Conservation (phyloP, 2,329 filamentous ascomycete genomes). For the Fusarium udum region DNA sequence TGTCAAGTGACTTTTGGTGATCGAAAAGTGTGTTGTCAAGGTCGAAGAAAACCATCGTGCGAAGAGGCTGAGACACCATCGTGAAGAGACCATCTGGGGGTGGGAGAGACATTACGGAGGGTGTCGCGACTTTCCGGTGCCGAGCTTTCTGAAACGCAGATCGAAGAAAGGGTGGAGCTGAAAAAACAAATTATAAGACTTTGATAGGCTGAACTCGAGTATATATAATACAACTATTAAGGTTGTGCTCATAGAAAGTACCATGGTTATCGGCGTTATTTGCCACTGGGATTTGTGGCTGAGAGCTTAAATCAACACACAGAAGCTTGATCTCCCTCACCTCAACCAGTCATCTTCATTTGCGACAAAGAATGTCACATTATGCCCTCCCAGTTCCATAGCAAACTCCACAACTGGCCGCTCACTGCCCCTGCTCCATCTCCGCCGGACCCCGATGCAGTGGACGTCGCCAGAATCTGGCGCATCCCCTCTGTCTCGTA, state of each 20-base stretch:
- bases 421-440: background rate
- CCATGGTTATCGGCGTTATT: fast-evolving
- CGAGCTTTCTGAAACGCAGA: fast-evolving
- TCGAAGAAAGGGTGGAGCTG: fast-evolving
- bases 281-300: fast-evolving
- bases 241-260: background rate
- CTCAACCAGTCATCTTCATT: background rate
- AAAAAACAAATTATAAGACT: fast-evolving
- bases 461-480: background rate
- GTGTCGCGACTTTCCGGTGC: background rate
- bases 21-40: constrained; percentile 20
- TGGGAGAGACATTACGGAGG: background rate
- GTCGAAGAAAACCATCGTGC: background rate
- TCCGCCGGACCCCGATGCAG: fast-evolving
- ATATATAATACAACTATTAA: fast-evolving
- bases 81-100: background rate
- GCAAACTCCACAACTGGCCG: background rate
- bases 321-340: fast-evolving
- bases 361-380: background rate
- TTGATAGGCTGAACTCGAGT: fast-evolving
- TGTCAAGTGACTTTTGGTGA: background rate
- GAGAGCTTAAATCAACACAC: background rate
- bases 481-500: background rate
- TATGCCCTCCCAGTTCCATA: background rate
- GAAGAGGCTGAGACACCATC: fast-evolving